Evolutionary conservation across 2,329 filamentous ascomycete genomes (phyloP).

Genomic region (Myriosclerotinia duriaeana): DNA sequence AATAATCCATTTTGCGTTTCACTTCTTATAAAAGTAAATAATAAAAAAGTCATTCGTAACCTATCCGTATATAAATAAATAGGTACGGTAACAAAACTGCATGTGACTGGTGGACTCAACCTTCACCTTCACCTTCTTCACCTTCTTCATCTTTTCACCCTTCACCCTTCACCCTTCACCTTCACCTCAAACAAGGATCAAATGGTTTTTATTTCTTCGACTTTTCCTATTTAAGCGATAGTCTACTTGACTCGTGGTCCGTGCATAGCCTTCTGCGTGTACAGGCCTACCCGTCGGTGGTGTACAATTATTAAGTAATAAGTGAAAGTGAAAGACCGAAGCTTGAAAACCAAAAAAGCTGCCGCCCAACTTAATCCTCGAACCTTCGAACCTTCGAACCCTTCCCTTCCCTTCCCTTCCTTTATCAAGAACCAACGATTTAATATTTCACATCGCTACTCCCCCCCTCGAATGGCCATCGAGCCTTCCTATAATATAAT

Average conservation of each 20-base stretch:
- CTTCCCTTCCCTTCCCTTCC: too few relatives aligned
- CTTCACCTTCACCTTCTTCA: too few relatives aligned
- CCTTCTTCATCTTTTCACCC: too few relatives aligned
- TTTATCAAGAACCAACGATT: slow-evolving; percentile 22
- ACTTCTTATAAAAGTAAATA: too few relatives aligned
- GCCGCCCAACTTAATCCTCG: slow-evolving; percentile 20
- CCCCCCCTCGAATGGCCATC: slow-evolving; percentile 22
- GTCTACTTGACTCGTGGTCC: not conserved
- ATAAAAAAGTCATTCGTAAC: too few relatives aligned
- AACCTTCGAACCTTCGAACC: slow-evolving; percentile 15
- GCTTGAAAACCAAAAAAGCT: slow-evolving; percentile 19
- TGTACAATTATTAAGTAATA: slow-evolving; percentile 12
- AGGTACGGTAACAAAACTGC: not conserved
- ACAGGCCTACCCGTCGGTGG: slow-evolving; percentile 16
- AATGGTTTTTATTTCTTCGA: not conserved
- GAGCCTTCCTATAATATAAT: slow-evolving; percentile 25
- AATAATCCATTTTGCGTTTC: too few relatives aligned
- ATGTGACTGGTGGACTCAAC: too few relatives aligned
- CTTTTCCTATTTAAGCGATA: slow-evolving; percentile 2
- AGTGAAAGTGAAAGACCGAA: slow-evolving; percentile 21
- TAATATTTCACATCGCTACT: slow-evolving; percentile 14
- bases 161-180: not conserved
- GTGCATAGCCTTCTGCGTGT: slow-evolving; percentile 12
- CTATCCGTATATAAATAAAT: not conserved
- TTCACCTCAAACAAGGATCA: slow-evolving; percentile 1